Base-by-base conservation (phyloP, 2,329 filamentous ascomycete genomes). In the Camptophora hylomeconis region DNA sequence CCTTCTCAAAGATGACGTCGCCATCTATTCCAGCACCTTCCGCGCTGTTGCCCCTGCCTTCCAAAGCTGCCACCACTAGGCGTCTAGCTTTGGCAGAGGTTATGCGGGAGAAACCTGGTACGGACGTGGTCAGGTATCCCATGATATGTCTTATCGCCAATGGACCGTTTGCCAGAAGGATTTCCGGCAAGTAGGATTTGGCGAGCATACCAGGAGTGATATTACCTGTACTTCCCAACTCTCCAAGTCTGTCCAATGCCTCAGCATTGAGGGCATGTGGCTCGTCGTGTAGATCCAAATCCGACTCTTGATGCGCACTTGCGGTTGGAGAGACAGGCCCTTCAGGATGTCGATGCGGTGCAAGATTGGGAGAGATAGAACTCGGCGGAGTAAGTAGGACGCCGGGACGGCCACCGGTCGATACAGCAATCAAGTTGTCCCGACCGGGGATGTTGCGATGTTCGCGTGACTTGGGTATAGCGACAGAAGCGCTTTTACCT, bases 91-190 rank as follows among this genome's bases (percentile, higher is more conserved):
- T 92, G 35, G 80, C 75, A 34, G 82, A 80, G 20, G 81, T 76
- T 33, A 92, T 84, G 33, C 76, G 72, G 17, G 80, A 80, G 52
- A 92, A 92, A 28, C 87, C 89, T 15, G 89, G 87, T 7, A 98
- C 82, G 9, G 81, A 82, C 26, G 86, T 86, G 20, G 84, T 93
- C 48, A 98, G 67, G 57, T 92, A 87, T 41, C 82, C 82, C 72
- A 92, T 93, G 51, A 98, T 78, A 57, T 94, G 80, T 46, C 87
- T 80, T 54, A 98, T 94, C 29, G 89, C 84, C 54, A 93, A 61
- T 27, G 89, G 86, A 14, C 87, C 89, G 50, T 94, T 80, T 50
- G 76, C 75, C 38, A 94, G 67, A 49, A 98, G 67, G 53, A 95
- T 92, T 45, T 81, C 80, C 2, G 87, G 86, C 35, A 98, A 69